These are phyloP conservation scores for Xylaria sp. DNA, from an alignment of 2,329 filamentous ascomycete genomes.

Conservation along the genomic window DNA sequence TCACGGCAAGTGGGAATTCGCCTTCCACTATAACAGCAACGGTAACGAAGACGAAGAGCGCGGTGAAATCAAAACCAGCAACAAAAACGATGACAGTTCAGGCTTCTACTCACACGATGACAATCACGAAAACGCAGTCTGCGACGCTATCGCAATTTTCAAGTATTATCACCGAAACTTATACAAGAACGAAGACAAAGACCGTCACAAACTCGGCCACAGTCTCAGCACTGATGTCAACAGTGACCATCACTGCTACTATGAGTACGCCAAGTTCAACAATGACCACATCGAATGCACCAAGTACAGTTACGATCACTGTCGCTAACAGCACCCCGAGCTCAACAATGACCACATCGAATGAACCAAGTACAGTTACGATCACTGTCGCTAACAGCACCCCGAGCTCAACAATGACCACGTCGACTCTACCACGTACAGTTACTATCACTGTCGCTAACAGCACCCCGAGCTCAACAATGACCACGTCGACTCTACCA, in stretches of 20 bases:
- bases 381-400: neutral
- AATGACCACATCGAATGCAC: too few species aligned
- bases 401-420: neutral
- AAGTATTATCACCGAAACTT: constrained; percentile 16
- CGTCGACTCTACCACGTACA: constrained; percentile 4
- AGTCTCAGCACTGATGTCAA: neutral
- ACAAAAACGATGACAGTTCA: neutral
- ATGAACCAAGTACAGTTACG: neutral
- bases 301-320: neutral
- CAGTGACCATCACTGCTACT: neutral
- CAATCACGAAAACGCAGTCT: constrained; percentile 1
- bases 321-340: too few species aligned
- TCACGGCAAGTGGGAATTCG: neutral
- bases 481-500: neutral
- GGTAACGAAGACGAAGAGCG: neutral
- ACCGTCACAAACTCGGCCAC: constrained; percentile 11
- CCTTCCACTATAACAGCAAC: neutral
- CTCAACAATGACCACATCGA: too few species aligned
- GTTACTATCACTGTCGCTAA: constrained; percentile 4
- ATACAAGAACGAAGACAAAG: constrained; percentile 7
- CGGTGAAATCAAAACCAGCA: neutral
- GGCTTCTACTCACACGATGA: neutral
- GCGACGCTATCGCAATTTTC: neutral
- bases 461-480: neutral
- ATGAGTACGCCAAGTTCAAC: too few species aligned